phyloP scores from a whole-genome alignment of 208 protist genomes.

The Angomonas deanei region DNA sequence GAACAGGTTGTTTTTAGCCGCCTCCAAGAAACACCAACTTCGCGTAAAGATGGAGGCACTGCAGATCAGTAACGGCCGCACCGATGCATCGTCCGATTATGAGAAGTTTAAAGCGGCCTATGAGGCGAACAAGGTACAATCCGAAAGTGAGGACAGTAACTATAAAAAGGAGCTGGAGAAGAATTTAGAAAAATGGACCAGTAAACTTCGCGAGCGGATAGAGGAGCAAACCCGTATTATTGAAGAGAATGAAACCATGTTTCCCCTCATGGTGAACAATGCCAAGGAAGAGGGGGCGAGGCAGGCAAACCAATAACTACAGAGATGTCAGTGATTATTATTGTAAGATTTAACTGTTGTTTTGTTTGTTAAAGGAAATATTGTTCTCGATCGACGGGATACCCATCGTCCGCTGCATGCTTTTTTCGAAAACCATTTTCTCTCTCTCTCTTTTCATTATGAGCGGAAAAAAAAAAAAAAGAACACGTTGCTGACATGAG shows the following conservation, averaged over 20 bases:
- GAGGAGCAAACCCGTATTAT: slow-evolving; percentile 52
- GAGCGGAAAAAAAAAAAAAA: too few relatives aligned
- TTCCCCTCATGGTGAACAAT: slow-evolving; percentile 60
- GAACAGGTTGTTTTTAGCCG: slow-evolving; percentile 33
- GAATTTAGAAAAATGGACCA: slow-evolving; percentile 40
- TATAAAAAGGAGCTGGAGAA: slow-evolving; percentile 38
- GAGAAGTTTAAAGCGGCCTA: slow-evolving; percentile 33
- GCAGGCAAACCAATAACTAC: too few relatives aligned
- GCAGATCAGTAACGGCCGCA: slow-evolving; percentile 56
- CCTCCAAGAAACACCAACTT: slow-evolving; percentile 47
- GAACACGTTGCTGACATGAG: too few relatives aligned
- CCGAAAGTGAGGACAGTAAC: slow-evolving; percentile 27
- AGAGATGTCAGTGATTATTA: neutral
- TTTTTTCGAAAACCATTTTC: neutral
- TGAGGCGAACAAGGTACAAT: slow-evolving; percentile 30
- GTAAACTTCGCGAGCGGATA: slow-evolving; percentile 43
- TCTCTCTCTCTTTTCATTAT: neutral
- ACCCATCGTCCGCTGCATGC: neutral
- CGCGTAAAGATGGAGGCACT: slow-evolving; percentile 73
- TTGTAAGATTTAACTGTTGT: neutral
- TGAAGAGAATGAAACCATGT: slow-evolving; percentile 59
- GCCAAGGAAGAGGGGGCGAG: slow-evolving; percentile 66
- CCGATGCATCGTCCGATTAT: slow-evolving; percentile 6
- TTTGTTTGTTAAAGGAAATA: too few relatives aligned
- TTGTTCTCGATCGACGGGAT: too few relatives aligned